These are phyloP conservation scores for Vigna radiata DNA, from an alignment of 306 rosid species.

Conservation along the genomic window DNA sequence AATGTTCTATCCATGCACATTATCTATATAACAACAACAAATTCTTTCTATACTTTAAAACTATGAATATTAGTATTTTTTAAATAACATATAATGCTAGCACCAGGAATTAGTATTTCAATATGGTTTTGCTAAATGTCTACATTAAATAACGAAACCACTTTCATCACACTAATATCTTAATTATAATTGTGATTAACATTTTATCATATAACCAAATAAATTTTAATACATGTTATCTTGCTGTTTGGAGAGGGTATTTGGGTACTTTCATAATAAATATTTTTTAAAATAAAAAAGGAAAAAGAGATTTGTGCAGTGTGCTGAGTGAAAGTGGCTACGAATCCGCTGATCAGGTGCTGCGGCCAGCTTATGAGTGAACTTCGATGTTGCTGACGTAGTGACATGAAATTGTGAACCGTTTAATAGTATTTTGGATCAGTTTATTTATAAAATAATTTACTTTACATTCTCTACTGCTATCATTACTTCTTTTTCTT, in stretches of 20 bases:
- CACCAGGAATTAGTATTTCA: too few species aligned
- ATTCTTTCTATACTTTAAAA: not conserved
- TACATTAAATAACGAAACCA: too few species aligned
- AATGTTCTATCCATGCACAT: constrained; percentile 48
- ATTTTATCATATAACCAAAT: not conserved
- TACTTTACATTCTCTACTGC: too few species aligned
- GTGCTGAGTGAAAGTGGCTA: constrained; percentile 15
- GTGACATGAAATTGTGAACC: not conserved
- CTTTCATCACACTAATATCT: too few species aligned
- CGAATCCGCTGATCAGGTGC: constrained; percentile 46
- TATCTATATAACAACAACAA: not conserved
- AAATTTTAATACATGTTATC: not conserved
- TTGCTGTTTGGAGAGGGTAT: not conserved
- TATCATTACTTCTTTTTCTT: too few species aligned
- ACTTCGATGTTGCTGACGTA: constrained; percentile 32
- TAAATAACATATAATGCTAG: not conserved
- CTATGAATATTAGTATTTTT: not conserved
- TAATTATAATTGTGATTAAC: not conserved
- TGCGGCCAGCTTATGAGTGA: constrained; percentile 12
- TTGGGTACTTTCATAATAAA: not conserved
- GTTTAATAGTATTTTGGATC: not conserved
- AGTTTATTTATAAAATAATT: too few species aligned
- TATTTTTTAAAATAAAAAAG: not conserved
- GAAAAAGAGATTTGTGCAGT: not conserved
- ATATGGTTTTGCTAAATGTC: too few species aligned